Evolutionary conservation across 2,329 filamentous ascomycete species (phyloP).

Genomic region (Exophiala oligosperma): DNA sequence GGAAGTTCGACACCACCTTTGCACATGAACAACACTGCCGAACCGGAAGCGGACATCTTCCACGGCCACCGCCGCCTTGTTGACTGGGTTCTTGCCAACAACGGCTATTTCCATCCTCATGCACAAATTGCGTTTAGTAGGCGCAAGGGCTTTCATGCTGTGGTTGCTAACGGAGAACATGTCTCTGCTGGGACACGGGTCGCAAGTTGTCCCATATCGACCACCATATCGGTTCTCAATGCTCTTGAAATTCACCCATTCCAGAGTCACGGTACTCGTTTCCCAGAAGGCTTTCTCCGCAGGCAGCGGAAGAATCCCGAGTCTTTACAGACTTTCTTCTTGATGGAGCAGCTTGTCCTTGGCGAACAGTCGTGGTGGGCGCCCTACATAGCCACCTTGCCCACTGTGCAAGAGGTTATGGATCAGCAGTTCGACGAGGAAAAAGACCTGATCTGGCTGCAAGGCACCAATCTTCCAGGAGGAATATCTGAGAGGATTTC

Average conservation of each 20-base stretch:
- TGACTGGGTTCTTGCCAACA: constrained; percentile 25
- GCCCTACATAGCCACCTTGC: constrained; percentile 66
- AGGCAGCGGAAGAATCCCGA: constrained; percentile 14
- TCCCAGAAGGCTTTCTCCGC: constrained; percentile 27
- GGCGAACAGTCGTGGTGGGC: constrained; percentile 64
- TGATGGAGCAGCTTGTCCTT: constrained; percentile 66
- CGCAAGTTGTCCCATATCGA: constrained; percentile 27
- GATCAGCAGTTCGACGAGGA: constrained; percentile 65
- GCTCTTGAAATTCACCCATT: constrained; percentile 28
- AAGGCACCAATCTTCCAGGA: constrained; percentile 34
- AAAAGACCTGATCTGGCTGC: constrained; percentile 56
- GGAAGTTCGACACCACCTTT: constrained; percentile 15
- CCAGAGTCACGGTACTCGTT: constrained; percentile 25
- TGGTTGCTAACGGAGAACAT: constrained; percentile 20
- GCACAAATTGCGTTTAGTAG: constrained; percentile 23
- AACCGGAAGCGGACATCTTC: constrained; percentile 12
- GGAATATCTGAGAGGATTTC: constrained; percentile 34
- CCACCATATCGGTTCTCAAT: constrained; percentile 30
- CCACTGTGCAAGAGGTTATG: constrained; percentile 61
- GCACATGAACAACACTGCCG: constrained; percentile 7
- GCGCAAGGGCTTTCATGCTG: constrained; percentile 28
- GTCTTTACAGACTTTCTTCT: constrained; percentile 53
- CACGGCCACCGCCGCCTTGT: constrained; percentile 23
- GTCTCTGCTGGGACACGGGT: constrained; percentile 22
- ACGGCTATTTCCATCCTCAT: constrained; percentile 26